phyloP scores from a whole-genome alignment of 2,329 filamentous ascomycete genomes.

The Ascochyta rabiei region DNA sequence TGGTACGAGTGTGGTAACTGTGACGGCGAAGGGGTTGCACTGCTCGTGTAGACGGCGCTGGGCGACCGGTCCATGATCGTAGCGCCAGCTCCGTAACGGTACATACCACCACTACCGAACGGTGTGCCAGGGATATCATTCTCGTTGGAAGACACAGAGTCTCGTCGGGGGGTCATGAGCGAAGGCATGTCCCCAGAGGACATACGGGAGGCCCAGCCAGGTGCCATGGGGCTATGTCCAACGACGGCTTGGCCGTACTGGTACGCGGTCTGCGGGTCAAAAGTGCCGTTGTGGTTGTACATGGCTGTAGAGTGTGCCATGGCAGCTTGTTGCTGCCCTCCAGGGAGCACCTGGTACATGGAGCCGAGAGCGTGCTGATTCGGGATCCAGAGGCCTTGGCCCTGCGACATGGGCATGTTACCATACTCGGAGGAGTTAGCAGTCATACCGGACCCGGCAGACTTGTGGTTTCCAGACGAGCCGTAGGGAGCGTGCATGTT shows the following conservation, averaged over 20 bases:
- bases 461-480: constrained; percentile 40
- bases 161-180: constrained; percentile 58
- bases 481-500: constrained; percentile 45
- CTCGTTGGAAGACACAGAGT: constrained; percentile 60
- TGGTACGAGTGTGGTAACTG: constrained; percentile 53
- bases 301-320: constrained; percentile 49
- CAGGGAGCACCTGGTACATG: constrained; percentile 45
- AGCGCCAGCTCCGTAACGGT: constrained; percentile 52
- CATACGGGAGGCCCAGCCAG: constrained; percentile 54
- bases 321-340: constrained; percentile 38
- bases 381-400: constrained; percentile 48
- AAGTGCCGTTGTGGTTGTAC: constrained; percentile 54
- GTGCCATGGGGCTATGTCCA: constrained; percentile 54
- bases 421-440: constrained; percentile 43
- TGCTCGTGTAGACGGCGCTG: constrained; percentile 55
- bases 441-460: constrained; percentile 40
- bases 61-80: constrained; percentile 58
- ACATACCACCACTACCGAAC: constrained; percentile 51
- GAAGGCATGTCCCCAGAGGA: constrained; percentile 56
- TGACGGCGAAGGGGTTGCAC: constrained; percentile 57
- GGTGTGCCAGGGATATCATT: constrained; percentile 59
- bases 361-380: constrained; percentile 43
- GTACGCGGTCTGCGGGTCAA: constrained; percentile 52
- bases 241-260: constrained; percentile 53
- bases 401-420: constrained; percentile 40